phyloP scores from a whole-genome alignment of 805 yeast species.

The Candida ipomoeae region DNA sequence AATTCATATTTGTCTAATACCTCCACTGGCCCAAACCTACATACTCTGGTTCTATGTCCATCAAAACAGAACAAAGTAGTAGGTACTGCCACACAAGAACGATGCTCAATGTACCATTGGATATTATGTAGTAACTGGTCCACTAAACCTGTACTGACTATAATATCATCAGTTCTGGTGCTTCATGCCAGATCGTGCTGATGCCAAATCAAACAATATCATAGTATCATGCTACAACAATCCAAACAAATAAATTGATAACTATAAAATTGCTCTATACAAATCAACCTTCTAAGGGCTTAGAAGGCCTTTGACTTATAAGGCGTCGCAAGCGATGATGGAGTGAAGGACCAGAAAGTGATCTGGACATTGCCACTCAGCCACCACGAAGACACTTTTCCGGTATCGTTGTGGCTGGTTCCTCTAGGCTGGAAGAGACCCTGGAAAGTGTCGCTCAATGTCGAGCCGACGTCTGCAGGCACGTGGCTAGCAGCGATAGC shows the following conservation, averaged over 20 bases:
- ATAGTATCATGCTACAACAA: neutral
- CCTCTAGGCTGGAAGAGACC: conserved; percentile 92
- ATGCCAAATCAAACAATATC: neutral
- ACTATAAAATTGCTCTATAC: neutral
- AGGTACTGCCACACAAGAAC: too few relatives aligned
- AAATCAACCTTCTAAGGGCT: neutral
- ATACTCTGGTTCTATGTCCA: too few relatives aligned
- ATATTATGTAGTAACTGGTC: too few relatives aligned
- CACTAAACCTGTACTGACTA: neutral
- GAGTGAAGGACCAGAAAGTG: conserved; percentile 48
- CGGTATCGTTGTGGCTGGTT: conserved; percentile 79
- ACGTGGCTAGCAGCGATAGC: conserved; percentile 70
- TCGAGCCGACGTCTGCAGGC: conserved; percentile 35
- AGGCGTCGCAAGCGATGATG: conserved; percentile 46
- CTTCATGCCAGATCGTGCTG: neutral
- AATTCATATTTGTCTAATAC: too few relatives aligned
- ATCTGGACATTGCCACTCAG: conserved; percentile 21
- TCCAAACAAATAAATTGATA: neutral
- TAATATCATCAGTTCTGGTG: too few relatives aligned
- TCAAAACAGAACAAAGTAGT: too few relatives aligned
- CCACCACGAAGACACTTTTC: conserved; percentile 31
- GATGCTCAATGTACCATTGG: too few relatives aligned
- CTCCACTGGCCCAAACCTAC: too few relatives aligned
- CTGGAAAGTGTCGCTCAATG: conserved; percentile 35
- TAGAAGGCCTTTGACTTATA: conserved; percentile 54